phyloP scores from a whole-genome alignment of 768 basidiomycete species.

The Lactarius akahatsu region DNA sequence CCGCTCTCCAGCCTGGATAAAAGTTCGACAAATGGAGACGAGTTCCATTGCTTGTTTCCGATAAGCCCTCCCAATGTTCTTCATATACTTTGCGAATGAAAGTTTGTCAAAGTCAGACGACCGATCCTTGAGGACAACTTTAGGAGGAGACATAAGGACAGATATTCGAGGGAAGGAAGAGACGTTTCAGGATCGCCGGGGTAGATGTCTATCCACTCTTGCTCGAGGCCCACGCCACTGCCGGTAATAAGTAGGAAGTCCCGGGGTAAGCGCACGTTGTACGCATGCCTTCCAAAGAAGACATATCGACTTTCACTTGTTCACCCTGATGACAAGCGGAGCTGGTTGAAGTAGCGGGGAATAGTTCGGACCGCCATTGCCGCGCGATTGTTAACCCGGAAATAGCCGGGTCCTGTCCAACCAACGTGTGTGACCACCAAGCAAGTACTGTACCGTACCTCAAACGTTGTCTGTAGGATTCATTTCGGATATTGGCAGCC shows the following conservation, averaged over 20 bases:
- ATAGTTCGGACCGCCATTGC: too few species aligned
- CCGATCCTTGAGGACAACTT: neutral
- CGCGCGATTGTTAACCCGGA: neutral
- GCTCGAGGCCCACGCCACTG: neutral
- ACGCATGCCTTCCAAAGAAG: neutral
- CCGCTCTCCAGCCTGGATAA: neutral
- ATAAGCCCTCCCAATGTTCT: neutral
- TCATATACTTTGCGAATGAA: neutral
- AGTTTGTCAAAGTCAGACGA: neutral
- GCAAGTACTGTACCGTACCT: neutral
- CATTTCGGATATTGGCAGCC: neutral
- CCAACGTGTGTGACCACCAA: neutral
- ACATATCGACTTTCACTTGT: neutral
- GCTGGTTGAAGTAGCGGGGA: neutral
- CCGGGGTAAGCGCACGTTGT: neutral
- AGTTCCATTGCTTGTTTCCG: constrained; percentile 5
- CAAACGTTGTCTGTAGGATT: neutral
- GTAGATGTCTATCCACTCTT: neutral
- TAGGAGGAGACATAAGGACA: neutral
- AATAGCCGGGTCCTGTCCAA: neutral
- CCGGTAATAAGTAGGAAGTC: neutral
- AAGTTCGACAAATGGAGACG: constrained; percentile 9
- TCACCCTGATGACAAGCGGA: neutral
- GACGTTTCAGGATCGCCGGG: neutral
- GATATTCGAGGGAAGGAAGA: neutral